Evolutionary conservation across 805 yeast genomes (phyloP).

Genomic region (Metschnikowia peoriensis): DNA sequence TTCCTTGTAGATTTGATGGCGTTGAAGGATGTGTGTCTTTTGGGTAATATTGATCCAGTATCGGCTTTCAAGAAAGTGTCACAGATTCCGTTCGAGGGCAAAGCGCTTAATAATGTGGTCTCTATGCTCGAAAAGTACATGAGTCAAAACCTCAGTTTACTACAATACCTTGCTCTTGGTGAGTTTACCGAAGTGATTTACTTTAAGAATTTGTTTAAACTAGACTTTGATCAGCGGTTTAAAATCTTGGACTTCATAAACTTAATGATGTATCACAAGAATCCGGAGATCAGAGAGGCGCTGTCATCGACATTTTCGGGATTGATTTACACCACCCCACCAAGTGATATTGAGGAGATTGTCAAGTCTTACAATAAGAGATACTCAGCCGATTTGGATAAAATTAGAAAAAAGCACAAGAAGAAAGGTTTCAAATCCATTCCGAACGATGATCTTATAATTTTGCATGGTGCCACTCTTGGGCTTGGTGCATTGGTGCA

Average conservation of each 20-base stretch:
- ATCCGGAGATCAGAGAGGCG: constrained; percentile 70
- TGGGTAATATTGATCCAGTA: constrained; percentile 59
- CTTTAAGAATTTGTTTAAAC: constrained; percentile 60
- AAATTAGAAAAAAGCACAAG: constrained; percentile 43
- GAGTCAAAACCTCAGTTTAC: constrained; percentile 27
- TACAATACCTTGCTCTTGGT: constrained; percentile 64
- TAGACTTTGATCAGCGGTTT: constrained; percentile 47
- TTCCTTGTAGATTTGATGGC: constrained; percentile 61
- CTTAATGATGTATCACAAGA: constrained; percentile 55
- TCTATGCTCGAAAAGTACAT: constrained; percentile 42
- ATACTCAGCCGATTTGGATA: constrained; percentile 31
- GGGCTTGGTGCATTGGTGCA: constrained; percentile 86
- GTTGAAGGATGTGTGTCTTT: constrained; percentile 77
- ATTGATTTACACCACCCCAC: constrained; percentile 64
- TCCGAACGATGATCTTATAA: constrained; percentile 41
- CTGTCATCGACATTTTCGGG: constrained; percentile 78
- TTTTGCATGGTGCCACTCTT: constrained; percentile 79
- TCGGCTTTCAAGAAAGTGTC: constrained; percentile 44
- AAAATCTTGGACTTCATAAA: constrained; percentile 52
- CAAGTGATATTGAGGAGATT: constrained; percentile 41
- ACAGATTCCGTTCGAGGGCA: constrained; percentile 32
- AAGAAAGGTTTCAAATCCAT: constrained; percentile 35
- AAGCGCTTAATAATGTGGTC: constrained; percentile 26
- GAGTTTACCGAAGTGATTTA: constrained; percentile 69
- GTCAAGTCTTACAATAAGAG: constrained; percentile 38